Percentiles rank a stretch among this genome's conserved stretches.
These are phyloP conservation scores for Fusarium mangiferae DNA, from an alignment of 2,329 filamentous ascomycete genomes.

Conservation along the genomic window DNA sequence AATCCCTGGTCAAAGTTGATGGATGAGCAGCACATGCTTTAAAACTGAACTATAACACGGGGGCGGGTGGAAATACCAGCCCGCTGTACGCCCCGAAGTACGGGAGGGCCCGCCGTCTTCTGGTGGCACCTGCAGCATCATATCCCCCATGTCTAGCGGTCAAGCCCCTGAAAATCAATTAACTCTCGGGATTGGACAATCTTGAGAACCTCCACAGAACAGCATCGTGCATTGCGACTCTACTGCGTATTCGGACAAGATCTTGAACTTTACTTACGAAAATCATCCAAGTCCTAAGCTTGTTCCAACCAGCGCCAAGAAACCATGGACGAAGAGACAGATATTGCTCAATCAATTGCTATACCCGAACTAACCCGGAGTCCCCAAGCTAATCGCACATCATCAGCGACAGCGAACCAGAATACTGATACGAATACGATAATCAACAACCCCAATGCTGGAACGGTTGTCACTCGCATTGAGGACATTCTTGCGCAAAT, in stretches of 20 bases:
- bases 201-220: conserved; percentile 1
- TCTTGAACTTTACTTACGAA: not conserved
- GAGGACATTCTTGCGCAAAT: conserved; percentile 49
- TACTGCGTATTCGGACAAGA: conserved; percentile 21
- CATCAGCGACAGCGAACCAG: not conserved
- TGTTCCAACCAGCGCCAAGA: not conserved
- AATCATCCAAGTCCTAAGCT: not conserved
- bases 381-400: not conserved
- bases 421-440: conserved; percentile 41
- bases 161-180: conserved; percentile 29
- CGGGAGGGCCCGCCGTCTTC: conserved; percentile 15
- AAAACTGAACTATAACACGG: conserved; percentile 13
- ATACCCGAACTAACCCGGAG: conserved; percentile 10
- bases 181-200: conserved; percentile 10
- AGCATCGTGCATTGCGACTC: not conserved
- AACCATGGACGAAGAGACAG: conserved; percentile 8
- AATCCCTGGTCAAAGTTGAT: not conserved
- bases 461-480: conserved; percentile 49
- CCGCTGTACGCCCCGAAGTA: not conserved
- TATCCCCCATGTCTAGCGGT: conserved; percentile 32
- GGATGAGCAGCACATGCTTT: conserved; percentile 30
- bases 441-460: conserved; percentile 20
- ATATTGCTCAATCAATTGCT: conserved; percentile 9
- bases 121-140: conserved; percentile 25
- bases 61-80: conserved; percentile 9